Conservation (phyloP, 306 rosid species). For the Mimosa bimucronata region DNA sequence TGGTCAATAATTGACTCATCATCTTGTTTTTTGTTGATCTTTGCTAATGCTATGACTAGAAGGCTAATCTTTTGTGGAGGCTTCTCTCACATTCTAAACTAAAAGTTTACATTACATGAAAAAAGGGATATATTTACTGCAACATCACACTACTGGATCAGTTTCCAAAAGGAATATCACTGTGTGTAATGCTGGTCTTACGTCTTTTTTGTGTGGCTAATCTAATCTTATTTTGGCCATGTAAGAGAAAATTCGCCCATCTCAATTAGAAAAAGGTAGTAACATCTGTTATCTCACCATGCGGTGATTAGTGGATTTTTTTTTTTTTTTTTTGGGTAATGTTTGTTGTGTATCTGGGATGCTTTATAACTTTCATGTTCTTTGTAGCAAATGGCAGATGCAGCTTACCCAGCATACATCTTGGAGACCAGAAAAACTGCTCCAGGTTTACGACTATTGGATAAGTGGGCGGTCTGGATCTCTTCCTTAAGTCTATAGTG, state of each 20-base stretch:
- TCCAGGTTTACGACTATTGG: slow-evolving; percentile 88
- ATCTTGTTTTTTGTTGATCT: background rate
- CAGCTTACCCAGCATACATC: slow-evolving; percentile 78
- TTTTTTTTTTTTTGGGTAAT: background rate
- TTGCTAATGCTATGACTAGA: background rate
- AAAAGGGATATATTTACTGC: background rate
- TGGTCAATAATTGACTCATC: background rate
- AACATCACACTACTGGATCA: background rate
- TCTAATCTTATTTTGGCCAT: slow-evolving; percentile 4
- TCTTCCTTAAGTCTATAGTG: slow-evolving; percentile 36
- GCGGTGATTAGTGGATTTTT: background rate
- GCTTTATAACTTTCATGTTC: slow-evolving; percentile 33
- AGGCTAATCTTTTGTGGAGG: background rate
- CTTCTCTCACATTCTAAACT: background rate
- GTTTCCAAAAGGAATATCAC: background rate
- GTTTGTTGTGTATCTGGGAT: slow-evolving; percentile 13
- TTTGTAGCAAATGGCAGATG: slow-evolving; percentile 81
- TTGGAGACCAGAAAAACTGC: slow-evolving; percentile 95
- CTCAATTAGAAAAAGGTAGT: slow-evolving; percentile 10
- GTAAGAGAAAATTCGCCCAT: slow-evolving; percentile 12
- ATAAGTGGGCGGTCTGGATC: slow-evolving; percentile 91
- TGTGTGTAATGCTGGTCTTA: background rate
- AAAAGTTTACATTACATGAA: background rate
- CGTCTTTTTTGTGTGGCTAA: background rate
- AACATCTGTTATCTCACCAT: slow-evolving; percentile 10